Evolutionary conservation across 257 asterid genomes (phyloP), one percentile per base, ranked within the genome.

Genomic region (Gentiana macrophylla): DNA sequence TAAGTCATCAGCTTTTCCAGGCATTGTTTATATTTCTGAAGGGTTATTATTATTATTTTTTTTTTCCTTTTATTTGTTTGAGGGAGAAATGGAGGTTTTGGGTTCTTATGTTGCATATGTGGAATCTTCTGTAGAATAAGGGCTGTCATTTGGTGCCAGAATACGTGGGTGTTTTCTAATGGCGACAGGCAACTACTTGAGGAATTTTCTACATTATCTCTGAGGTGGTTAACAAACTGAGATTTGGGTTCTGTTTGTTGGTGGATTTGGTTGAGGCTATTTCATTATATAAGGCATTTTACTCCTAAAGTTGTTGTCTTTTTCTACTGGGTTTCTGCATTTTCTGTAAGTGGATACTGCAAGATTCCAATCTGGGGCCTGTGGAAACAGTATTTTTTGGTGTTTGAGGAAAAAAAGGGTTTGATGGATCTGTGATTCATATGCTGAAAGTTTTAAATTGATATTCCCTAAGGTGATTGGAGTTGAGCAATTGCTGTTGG

Each of bases 31-130:
- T 41, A 41, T 2, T 4, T 3, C 8, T 5, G 46, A 41, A 41
- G 46, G 46, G 46, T 41, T 41, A 5, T 41, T 41, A 5, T 41
- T 41, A 10, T 7, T 41, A 5, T 24, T 41, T 41, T 41, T 41
- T 41, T 2, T 2, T 41, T 10, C 6, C 10, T 41, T 41, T 41
- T 5, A 3, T 41, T 41, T 41, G 9, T 41, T 36, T 62, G 72
- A 62, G 67, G 6, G 57, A 53, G 52, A 59, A 61, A 49, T 41
- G 52, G 52, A 56, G 62, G 52, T 37, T 54, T 68, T 34, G 66
- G 61, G 65, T 62, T 65, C 68, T 62, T 61, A 60, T 69, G 13
- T 66, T 66, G 53, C 64, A 58, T 70, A 75, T 41, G 69, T 50
- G 50, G 54, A 41, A 41, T 41, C 46, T 41, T 41, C 46, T 41